A percentile compares a stretch with the other conserved stretches of the same genome.
Evolutionary conservation across 2,329 filamentous ascomycete genomes (phyloP).

Genomic region (Harringtonia aguacate): DNA sequence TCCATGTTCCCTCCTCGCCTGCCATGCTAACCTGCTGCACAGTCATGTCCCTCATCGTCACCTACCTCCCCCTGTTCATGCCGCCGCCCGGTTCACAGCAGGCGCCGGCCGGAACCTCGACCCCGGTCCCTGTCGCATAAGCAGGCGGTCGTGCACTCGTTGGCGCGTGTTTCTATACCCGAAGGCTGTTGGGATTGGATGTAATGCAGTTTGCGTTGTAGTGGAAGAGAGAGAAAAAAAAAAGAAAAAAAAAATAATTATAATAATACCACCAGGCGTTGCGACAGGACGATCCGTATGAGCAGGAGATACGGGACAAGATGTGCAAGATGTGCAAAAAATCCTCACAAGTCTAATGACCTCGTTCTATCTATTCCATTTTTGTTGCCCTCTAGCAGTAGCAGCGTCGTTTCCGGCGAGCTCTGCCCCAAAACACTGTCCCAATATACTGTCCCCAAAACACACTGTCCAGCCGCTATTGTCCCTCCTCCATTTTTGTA

Average conservation of each 20-base stretch:
- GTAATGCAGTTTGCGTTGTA: no score
- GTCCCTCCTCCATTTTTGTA: not conserved
- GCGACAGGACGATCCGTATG: no score
- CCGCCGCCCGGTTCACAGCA: constrained; percentile 17
- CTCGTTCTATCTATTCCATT: not conserved
- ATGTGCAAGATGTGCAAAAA: not conserved
- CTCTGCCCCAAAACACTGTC: no score
- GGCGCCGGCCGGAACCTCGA: constrained; percentile 16
- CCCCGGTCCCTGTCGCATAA: constrained; percentile 14
- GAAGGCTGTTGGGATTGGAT: no score
- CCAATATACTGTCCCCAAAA: no score
- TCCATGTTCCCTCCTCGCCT: not conserved
- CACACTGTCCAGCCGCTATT: not conserved
- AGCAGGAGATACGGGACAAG: no score
- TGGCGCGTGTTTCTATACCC: no score
- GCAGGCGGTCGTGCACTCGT: no score
- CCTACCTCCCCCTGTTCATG: constrained; percentile 25
- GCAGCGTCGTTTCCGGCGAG: no score
- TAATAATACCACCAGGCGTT: not conserved
- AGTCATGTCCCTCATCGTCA: constrained; percentile 25
- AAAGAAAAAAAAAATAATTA: not conserved
- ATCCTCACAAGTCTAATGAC: constrained; percentile 1
- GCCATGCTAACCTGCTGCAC: not conserved
- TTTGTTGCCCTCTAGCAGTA: no score
- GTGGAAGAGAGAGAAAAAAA: no score